A percentile compares a stretch with the other conserved stretches of the same genome.
Conservation (phyloP, 176 grass and related monocot species). For the Zea luxurians region DNA sequence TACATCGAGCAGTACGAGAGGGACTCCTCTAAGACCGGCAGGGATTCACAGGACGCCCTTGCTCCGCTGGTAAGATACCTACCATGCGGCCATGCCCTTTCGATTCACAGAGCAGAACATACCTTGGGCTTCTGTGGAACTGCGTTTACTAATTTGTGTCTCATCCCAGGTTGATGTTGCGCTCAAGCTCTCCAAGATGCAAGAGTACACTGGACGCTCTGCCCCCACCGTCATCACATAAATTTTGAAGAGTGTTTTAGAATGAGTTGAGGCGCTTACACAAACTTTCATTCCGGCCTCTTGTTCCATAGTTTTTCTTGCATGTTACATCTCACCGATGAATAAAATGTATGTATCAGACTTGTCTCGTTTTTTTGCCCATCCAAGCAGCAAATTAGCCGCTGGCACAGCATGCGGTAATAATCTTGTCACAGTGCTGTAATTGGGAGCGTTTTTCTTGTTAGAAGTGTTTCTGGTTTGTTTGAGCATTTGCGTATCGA, state of each 20-base stretch:
- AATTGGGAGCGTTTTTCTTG: constrained; percentile 26
- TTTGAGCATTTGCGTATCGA: background rate
- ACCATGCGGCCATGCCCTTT: background rate
- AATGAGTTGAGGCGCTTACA: constrained; percentile 18
- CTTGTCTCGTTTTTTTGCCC: constrained; percentile 23
- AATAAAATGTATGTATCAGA: constrained; percentile 51
- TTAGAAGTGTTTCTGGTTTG: constrained; percentile 15
- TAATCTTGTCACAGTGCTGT: constrained; percentile 44
- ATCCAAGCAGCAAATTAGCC: background rate
- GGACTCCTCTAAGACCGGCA: constrained; percentile 75
- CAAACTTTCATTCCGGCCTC: constrained; percentile 23
- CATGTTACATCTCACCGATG: constrained; percentile 9
- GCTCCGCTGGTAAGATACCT: constrained; percentile 62
- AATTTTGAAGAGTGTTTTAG: constrained; percentile 29
- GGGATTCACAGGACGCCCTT: constrained; percentile 89
- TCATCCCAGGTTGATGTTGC: constrained; percentile 68
- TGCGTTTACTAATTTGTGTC: background rate
- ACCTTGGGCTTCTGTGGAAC: background rate
- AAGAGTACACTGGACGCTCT: constrained; percentile 83
- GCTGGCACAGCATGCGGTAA: constrained; percentile 26
- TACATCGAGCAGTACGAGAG: constrained; percentile 98
- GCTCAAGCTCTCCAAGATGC: constrained; percentile 80
- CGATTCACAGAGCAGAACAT: background rate
- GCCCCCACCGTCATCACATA: constrained; percentile 94
- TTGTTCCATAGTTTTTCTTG: constrained; percentile 32